These are phyloP conservation scores for Quercus phellos DNA, from an alignment of 331 rosid genomes.

Conservation along the genomic window DNA sequence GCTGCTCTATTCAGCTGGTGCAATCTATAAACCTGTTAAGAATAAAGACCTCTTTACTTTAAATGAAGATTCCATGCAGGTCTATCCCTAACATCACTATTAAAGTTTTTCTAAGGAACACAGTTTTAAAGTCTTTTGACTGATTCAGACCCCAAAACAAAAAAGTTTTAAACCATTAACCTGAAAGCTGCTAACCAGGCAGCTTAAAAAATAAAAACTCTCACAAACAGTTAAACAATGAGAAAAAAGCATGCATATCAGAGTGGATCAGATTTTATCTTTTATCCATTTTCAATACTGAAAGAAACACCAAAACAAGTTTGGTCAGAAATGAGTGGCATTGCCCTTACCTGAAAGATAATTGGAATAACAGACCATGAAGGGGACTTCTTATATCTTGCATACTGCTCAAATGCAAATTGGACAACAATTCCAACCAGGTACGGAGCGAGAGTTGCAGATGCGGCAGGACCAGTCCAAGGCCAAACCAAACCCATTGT, in stretches of 20 bases:
- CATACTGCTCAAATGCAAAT: conserved; percentile 94
- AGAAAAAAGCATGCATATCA: neutral
- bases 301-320: conserved; percentile 7
- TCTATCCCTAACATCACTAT: neutral
- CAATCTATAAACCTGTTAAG: conserved; percentile 78
- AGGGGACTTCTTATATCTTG: conserved; percentile 68
- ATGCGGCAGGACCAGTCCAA: conserved; percentile 99
- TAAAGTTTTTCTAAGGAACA: neutral
- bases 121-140: neutral
- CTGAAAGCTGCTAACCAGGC: too few relatives aligned
- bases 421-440: conserved; percentile 92
- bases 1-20: conserved; percentile 98
- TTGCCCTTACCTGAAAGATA: conserved; percentile 74
- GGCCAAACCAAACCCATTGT: conserved; percentile 99
- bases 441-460: conserved; percentile 98
- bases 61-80: neutral
- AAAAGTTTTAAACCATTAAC: neutral
- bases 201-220: too few relatives aligned
- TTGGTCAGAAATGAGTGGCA: neutral
- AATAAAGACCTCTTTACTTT: neutral
- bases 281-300: neutral
- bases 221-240: neutral
- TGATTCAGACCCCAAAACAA: neutral
- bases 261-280: neutral
- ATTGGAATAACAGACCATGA: conserved; percentile 92